These are phyloP conservation scores for Psidium friedrichsthalianum DNA, from an alignment of 345 rosid genomes.

Conservation along the genomic window DNA sequence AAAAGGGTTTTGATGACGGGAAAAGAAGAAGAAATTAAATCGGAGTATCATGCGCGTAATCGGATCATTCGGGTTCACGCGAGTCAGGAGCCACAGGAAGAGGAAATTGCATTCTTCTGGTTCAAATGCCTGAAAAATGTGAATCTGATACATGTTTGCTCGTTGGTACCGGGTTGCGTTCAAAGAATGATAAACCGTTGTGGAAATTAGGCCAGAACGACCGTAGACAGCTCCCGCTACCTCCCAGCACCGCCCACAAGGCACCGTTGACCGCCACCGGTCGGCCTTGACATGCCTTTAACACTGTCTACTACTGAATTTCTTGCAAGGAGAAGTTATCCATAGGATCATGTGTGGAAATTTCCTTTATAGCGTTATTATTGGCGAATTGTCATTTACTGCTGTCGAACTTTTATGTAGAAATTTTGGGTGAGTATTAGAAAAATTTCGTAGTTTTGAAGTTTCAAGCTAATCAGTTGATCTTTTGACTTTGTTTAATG, in stretches of 20 bases:
- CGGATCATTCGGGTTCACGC: neutral
- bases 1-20: neutral
- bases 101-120: neutral
- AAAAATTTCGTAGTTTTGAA: neutral
- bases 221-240: neutral
- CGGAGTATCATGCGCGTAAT: neutral
- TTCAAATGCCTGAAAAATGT: neutral
- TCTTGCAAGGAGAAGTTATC: neutral
- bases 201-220: neutral
- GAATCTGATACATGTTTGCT: neutral
- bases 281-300: neutral
- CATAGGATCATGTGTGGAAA: neutral
- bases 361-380: neutral
- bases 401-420: neutral
- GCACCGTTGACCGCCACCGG: neutral
- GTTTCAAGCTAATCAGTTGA: neutral
- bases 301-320: neutral
- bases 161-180: neutral
- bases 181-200: neutral
- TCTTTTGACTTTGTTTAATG: neutral
- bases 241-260: neutral
- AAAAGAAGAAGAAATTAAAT: neutral
- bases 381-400: neutral
- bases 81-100: neutral
- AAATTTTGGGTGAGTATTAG: neutral